Evolutionary conservation across 305 asterid species (phyloP).

Genomic region (Fraxinus baroniana): DNA sequence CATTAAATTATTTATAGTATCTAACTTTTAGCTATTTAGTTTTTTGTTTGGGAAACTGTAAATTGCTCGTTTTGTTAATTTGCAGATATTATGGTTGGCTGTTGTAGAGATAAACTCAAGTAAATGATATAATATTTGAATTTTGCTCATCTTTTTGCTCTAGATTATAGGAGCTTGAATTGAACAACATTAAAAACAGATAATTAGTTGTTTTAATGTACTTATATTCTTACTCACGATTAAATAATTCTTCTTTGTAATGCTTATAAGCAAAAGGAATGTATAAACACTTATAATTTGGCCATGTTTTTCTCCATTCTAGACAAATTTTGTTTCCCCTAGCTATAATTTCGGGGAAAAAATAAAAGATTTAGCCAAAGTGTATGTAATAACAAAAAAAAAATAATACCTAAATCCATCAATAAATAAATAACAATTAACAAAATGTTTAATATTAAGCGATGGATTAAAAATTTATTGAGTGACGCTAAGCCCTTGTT

Average conservation of each 20-base stretch:
- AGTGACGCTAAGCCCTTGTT: too few relatives aligned
- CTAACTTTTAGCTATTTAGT: constrained; percentile 8
- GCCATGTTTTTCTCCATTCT: background rate
- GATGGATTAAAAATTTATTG: too few relatives aligned
- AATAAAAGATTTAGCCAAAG: background rate
- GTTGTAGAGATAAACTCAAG: background rate
- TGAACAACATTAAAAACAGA: background rate
- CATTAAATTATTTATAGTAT: constrained; percentile 12
- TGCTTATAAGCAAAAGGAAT: background rate
- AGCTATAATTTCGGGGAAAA: background rate
- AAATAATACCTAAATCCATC: background rate
- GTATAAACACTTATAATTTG: background rate
- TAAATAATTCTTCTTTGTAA: background rate
- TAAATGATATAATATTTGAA: background rate
- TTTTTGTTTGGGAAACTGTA: background rate
- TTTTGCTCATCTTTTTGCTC: background rate
- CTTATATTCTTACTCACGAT: background rate
- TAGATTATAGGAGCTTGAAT: background rate
- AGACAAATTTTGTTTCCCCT: background rate
- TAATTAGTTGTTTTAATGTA: too few relatives aligned
- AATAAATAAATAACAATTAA: too few relatives aligned
- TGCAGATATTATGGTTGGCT: background rate
- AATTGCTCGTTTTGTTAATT: constrained; percentile 3
- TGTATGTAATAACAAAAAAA: too few relatives aligned
- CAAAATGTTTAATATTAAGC: too few relatives aligned